Evolutionary conservation across 192 early-diverging fungal species (phyloP), one percentile per base, ranked within the genome.

Genomic region (Rhizophagus sp.): DNA sequence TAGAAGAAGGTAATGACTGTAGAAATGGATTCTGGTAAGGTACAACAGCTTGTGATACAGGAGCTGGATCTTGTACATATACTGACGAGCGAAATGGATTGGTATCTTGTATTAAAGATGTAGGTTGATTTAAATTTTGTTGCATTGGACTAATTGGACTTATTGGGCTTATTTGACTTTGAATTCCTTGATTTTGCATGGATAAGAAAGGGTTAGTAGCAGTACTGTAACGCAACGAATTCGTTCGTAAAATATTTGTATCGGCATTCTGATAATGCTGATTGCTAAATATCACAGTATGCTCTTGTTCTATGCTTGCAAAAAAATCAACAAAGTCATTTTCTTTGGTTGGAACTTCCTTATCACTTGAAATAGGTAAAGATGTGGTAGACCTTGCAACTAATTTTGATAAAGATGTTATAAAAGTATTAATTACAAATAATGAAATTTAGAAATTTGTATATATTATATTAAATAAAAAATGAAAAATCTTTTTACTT

Each of bases 301-400:
- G 84, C 57, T 86, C 82, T 39, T 83, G 76, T 61, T 86, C 85
- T 39, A 86, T 86, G 24, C 81, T 82, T 15, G 85, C 82, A 63
- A 84, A 86, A 57, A 84, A 86, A 65, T 86, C 85, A 33, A 86
- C 83, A 71, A 83, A 80, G 9, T 84, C 81, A 78, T 84, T 86
- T 66, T 47, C 79, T 81, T 79, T 85, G 76, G 50, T 80, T 81
- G 22, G 27, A 30, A 52, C 62, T 69, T 67, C 65, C 12, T 62
- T 2, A 61, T 15, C 3, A 50, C 10, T 33, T 4, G 39, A 27
- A 41, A n/a, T 36, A 65, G 61, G 25, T 34, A 27, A 27, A 22
- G 22, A 10, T 19, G 36, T 39, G 10, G 19, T 24, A 36, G n/a
- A 7, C 17, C 0, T 10, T 41, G n/a, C n/a, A 39, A 24, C 36